Conservation (phyloP, 768 basidiomycete genomes). For the Russula foetens region DNA sequence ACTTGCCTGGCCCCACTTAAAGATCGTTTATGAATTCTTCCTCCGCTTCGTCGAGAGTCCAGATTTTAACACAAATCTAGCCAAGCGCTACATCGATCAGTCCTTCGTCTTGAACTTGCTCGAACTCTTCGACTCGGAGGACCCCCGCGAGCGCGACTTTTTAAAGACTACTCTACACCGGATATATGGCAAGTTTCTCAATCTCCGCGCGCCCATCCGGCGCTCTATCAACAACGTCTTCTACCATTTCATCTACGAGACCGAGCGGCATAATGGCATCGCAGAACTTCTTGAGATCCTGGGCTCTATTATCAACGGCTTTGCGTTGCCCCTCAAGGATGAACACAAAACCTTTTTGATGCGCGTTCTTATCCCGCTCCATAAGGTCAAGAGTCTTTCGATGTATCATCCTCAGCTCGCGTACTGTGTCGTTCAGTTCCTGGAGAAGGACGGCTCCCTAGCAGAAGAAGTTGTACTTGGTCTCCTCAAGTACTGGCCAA, state of each 20-base stretch:
- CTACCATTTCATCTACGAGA: constrained; percentile 98
- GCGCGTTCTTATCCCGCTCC: constrained; percentile 87
- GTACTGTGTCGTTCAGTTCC: constrained; percentile 97
- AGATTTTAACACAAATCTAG: constrained; percentile 96
- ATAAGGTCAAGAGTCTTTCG: constrained; percentile 97
- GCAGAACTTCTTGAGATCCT: constrained; percentile 97
- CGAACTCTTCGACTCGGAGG: constrained; percentile 97
- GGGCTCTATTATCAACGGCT: constrained; percentile 99
- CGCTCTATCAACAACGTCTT: constrained; percentile 99
- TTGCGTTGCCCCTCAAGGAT: constrained; percentile 94
- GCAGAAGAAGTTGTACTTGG: constrained; percentile 96
- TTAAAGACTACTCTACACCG: constrained; percentile 98
- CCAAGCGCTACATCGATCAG: constrained; percentile 97
- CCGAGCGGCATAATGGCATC: constrained; percentile 98
- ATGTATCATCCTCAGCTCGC: constrained; percentile 99
- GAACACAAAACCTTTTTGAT: constrained; percentile 98
- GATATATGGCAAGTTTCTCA: constrained; percentile 99
- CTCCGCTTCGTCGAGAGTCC: constrained; percentile 95
- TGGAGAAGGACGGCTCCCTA: constrained; percentile 89
- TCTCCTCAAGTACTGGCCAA: constrained; percentile 96
- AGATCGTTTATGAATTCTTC: constrained; percentile 99
- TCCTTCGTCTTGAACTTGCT: constrained; percentile 92
- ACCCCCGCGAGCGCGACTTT: constrained; percentile 97
- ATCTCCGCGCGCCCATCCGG: constrained; percentile 95
- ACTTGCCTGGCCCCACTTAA: constrained; percentile 98